Percentiles rank a stretch among this genome's conserved stretches.
Conservation (phyloP, 1,284 basidiomycete species). For the Cystobasidium slooffiae region DNA sequence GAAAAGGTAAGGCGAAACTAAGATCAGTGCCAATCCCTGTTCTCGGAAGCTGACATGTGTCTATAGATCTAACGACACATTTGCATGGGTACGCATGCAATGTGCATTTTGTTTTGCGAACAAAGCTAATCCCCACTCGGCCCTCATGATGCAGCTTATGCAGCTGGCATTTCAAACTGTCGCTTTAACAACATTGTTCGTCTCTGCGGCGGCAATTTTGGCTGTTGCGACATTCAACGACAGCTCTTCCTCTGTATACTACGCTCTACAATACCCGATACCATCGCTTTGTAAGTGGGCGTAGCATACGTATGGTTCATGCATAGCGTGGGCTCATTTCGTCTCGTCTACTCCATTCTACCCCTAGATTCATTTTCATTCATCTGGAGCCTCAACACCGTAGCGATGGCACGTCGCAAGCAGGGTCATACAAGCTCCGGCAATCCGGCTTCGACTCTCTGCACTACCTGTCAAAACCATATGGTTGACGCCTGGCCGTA, state of each 20-base stretch:
- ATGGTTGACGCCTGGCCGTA: constrained; percentile 10
- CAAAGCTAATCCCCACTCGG: not conserved
- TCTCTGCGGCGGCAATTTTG: constrained; percentile 1
- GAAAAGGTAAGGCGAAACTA: not conserved
- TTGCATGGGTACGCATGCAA: constrained; percentile 10
- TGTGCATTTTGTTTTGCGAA: not conserved
- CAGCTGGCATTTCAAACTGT: constrained; percentile 30
- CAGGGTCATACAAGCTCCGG: not conserved
- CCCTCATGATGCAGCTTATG: constrained; percentile 3
- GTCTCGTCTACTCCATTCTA: too few relatives aligned
- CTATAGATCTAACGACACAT: constrained; percentile 25
- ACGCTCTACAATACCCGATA: constrained; percentile 24
- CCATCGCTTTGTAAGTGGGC: constrained; percentile 18
- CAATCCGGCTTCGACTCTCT: not conserved
- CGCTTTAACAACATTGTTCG: constrained; percentile 22
- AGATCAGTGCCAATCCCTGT: too few relatives aligned
- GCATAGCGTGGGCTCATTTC: too few relatives aligned
- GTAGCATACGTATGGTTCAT: not conserved
- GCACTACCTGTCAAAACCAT: constrained; percentile 3
- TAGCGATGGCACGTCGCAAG: not conserved
- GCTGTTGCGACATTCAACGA: constrained; percentile 13
- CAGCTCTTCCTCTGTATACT: constrained; percentile 13
- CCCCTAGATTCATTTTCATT: constrained; percentile 13
- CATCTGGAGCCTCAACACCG: constrained; percentile 8
- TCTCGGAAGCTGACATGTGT: too few relatives aligned